These are phyloP conservation scores for Geotrichum candidum DNA, from an alignment of 1,139 yeast genomes.

Conservation along the genomic window DNA sequence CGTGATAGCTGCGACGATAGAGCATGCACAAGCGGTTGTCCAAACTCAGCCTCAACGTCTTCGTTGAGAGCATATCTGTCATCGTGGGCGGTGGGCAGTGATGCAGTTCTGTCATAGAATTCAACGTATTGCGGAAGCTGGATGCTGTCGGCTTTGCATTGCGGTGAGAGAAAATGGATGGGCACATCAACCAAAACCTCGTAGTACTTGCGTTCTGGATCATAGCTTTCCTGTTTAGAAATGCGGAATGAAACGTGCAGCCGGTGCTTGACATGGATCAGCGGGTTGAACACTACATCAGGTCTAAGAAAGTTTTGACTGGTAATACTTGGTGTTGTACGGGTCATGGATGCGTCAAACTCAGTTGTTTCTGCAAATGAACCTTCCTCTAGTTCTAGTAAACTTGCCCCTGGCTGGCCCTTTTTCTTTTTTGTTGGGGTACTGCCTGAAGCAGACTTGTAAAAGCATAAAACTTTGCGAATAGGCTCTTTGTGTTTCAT, in stretches of 20 bases:
- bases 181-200: constrained; percentile 91
- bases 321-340: background rate
- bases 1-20: constrained; percentile 5
- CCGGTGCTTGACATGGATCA: constrained; percentile 67
- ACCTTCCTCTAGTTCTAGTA: constrained; percentile 21
- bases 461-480: constrained; percentile 28
- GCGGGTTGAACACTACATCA: constrained; percentile 61
- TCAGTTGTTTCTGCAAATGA: background rate
- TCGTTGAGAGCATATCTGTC: background rate
- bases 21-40: constrained; percentile 12
- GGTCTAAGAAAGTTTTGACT: constrained; percentile 44
- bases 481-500: constrained; percentile 30
- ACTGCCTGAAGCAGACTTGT: constrained; percentile 26
- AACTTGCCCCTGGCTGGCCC: constrained; percentile 12
- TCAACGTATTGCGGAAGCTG: constrained; percentile 59
- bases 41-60: background rate
- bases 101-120: background rate
- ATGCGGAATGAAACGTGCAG: constrained; percentile 74
- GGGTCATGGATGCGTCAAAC: background rate
- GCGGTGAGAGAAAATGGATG: constrained; percentile 60
- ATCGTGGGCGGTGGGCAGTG: background rate
- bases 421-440: background rate
- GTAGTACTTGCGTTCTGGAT: constrained; percentile 63
- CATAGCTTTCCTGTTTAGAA: constrained; percentile 55
- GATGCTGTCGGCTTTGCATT: constrained; percentile 60